Percentiles rank a stretch among this genome's conserved stretches.
phyloP scores from a whole-genome alignment of 805 yeast species.

The Wickerhamomyces chaumierensis region DNA sequence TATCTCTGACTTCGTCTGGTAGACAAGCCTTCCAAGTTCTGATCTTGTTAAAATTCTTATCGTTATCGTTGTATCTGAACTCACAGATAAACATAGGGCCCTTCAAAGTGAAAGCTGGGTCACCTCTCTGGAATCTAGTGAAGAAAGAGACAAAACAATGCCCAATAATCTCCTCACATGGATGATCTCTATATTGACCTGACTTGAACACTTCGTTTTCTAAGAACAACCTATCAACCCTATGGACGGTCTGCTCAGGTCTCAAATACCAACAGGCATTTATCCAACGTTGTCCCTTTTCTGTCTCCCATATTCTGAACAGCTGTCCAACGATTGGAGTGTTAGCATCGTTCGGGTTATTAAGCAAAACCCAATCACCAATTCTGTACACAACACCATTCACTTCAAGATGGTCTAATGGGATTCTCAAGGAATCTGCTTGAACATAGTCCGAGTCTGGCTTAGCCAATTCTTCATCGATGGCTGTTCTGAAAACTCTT shows the following conservation, averaged over 20 bases:
- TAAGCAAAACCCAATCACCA: constrained; percentile 91
- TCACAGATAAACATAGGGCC: constrained; percentile 91
- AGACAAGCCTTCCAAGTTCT: constrained; percentile 98
- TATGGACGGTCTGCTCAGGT: constrained; percentile 96
- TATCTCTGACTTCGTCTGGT: constrained; percentile 88
- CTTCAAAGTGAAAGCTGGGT: constrained; percentile 71
- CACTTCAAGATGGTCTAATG: constrained; percentile 66
- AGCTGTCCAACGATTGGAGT: constrained; percentile 92
- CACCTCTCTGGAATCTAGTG: constrained; percentile 90
- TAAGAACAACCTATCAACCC: constrained; percentile 79
- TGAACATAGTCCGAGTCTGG: constrained; percentile 71
- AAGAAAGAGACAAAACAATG: constrained; percentile 92
- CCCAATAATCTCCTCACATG: constrained; percentile 78
- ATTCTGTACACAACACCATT: constrained; percentile 67
- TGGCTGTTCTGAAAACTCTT: constrained; percentile 40
- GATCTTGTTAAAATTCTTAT: constrained; percentile 84
- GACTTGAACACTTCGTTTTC: constrained; percentile 94
- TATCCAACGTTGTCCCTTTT: constrained; percentile 74
- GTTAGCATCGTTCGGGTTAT: constrained; percentile 77
- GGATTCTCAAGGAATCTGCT: constrained; percentile 48
- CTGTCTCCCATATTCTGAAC: constrained; percentile 82
- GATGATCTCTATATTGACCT: constrained; percentile 92
- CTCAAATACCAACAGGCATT: constrained; percentile 97
- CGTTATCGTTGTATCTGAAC: constrained; percentile 84
- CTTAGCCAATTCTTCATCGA: constrained; percentile 61